These are phyloP conservation scores for Beauveria sp. DNA, from an alignment of 2,329 filamentous ascomycete genomes.

Conservation along the genomic window DNA sequence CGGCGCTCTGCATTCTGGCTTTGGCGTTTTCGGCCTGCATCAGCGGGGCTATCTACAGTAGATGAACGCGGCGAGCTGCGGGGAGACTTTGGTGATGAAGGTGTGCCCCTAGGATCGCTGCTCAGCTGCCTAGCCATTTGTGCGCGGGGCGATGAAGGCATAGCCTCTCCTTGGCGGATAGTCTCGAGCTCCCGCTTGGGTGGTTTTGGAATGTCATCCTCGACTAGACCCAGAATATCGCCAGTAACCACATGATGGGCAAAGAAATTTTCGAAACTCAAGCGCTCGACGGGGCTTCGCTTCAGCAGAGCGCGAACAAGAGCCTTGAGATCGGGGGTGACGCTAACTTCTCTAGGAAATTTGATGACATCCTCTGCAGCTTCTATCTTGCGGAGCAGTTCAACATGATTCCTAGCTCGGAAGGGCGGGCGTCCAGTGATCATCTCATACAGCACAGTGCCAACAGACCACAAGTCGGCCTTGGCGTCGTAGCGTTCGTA, in stretches of 20 bases:
- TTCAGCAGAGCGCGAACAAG: slow-evolving; percentile 77
- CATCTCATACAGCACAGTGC: slow-evolving; percentile 95
- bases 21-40: slow-evolving; percentile 21
- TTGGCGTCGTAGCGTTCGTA: slow-evolving; percentile 98
- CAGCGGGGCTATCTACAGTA: slow-evolving; percentile 35
- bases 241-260: slow-evolving; percentile 61
- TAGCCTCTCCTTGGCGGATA: slow-evolving; percentile 24
- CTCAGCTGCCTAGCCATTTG: slow-evolving; percentile 30
- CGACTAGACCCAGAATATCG: slow-evolving; percentile 72
- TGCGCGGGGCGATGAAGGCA: slow-evolving; percentile 20
- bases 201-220: slow-evolving; percentile 58
- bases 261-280: slow-evolving; percentile 85
- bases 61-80: slow-evolving; percentile 35
- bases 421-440: slow-evolving; percentile 85
- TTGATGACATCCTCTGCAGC: slow-evolving; percentile 76
- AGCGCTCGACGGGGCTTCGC: slow-evolving; percentile 73
- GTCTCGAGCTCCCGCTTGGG: slow-evolving; percentile 25
- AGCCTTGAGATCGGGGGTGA: slow-evolving; percentile 71
- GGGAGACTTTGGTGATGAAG: slow-evolving; percentile 27
- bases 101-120: slow-evolving; percentile 27
- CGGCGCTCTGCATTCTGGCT: slow-evolving; percentile 23
- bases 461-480: slow-evolving; percentile 95
- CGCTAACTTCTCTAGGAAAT: slow-evolving; percentile 65
- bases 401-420: slow-evolving; percentile 87
- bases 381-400: slow-evolving; percentile 87